Conservation (phyloP, 75 land plant species). For the Isoetes taiwanensis region DNA sequence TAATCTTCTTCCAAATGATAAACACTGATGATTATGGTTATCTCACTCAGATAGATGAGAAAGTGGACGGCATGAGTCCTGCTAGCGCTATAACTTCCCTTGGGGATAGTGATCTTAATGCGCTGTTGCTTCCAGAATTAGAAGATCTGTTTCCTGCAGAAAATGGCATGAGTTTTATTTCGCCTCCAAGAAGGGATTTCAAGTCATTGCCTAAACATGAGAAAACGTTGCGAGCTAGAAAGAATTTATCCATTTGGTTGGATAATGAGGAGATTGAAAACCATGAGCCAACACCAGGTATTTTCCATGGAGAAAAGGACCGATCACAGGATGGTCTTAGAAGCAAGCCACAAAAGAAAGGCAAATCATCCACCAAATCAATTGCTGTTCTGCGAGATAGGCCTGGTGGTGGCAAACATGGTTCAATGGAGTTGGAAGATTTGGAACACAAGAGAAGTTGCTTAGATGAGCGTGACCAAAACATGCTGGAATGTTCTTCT, state of each 20-base stretch:
- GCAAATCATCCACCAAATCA: too few species aligned
- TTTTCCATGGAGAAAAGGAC: not conserved
- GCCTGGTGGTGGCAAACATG: not conserved
- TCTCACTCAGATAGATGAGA: too few species aligned
- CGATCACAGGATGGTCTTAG: not conserved
- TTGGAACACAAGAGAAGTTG: too few species aligned
- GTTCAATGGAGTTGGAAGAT: too few species aligned
- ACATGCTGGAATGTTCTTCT: not conserved
- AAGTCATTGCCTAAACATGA: constrained; percentile 17
- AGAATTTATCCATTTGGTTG: constrained; percentile 7
- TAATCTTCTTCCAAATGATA: too few species aligned
- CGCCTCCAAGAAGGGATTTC: constrained; percentile 13
- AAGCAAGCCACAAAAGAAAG: too few species aligned
- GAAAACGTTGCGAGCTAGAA: constrained; percentile 9
- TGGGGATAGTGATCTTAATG: constrained; percentile 25
- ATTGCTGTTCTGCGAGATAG: not conserved
- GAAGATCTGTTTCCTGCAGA: constrained; percentile 39
- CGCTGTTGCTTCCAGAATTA: constrained; percentile 62
- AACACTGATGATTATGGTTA: too few species aligned
- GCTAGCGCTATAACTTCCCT: constrained; percentile 11
- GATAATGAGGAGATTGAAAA: not conserved
- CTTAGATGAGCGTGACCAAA: constrained; percentile 12
- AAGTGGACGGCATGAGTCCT: too few species aligned
- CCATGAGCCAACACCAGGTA: not conserved
- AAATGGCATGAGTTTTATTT: constrained; percentile 41